Percentiles rank a stretch among this genome's conserved stretches.
Conservation (phyloP, 768 basidiomycete genomes). For the Naganishia randhawae region DNA sequence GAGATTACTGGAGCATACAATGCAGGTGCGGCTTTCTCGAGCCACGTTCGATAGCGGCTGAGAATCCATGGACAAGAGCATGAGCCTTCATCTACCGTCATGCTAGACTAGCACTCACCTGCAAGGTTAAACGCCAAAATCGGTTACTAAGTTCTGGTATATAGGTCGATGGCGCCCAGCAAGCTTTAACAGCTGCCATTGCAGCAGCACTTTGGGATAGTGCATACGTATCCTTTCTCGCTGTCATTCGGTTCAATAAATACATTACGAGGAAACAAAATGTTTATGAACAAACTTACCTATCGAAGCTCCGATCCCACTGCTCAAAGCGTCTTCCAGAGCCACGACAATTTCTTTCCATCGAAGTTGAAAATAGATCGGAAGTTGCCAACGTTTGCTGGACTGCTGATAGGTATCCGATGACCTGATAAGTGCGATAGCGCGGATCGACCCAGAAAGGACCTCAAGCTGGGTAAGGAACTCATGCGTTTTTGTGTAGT, state of each 20-base stretch:
- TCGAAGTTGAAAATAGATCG: constrained; percentile 91
- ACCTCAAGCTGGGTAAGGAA: constrained; percentile 79
- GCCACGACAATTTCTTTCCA: constrained; percentile 87
- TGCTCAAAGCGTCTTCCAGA: constrained; percentile 65
- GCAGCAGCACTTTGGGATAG: constrained; percentile 63
- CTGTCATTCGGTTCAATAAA: constrained; percentile 10
- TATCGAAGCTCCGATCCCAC: constrained; percentile 52
- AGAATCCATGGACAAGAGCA: constrained; percentile 59
- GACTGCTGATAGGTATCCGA: constrained; percentile 71
- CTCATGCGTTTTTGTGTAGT: constrained; percentile 75
- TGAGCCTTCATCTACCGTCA: not conserved
- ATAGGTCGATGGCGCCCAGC: constrained; percentile 83
- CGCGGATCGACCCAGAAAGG: constrained; percentile 69
- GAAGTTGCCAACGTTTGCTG: constrained; percentile 86
- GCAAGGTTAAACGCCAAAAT: constrained; percentile 88
- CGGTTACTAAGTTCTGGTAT: constrained; percentile 74
- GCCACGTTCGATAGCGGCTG: constrained; percentile 73
- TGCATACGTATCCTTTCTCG: constrained; percentile 34
- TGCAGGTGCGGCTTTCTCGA: constrained; percentile 57
- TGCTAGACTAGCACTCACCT: constrained; percentile 57
- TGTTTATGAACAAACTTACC: not conserved
- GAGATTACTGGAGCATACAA: constrained; percentile 7
- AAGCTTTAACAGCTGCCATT: constrained; percentile 68
- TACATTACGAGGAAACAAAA: not conserved
- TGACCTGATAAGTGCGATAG: constrained; percentile 67